Base-by-base conservation (phyloP, 345 rosid species). In the Populus simonii region DNA sequence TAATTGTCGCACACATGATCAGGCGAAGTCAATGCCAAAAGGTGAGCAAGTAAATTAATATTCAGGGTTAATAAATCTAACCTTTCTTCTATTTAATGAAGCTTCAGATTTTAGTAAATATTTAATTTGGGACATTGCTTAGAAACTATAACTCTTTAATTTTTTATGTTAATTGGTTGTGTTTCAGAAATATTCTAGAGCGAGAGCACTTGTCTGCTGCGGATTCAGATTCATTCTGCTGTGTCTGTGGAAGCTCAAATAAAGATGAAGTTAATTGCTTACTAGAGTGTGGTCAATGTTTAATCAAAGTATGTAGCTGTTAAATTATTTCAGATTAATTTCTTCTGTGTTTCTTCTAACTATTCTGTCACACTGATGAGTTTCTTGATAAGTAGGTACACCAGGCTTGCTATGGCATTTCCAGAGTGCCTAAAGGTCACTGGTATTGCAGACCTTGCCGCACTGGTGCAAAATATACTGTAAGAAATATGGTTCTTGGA, bases 321-420 rank as follows among this genome's bases (percentile, higher is more conserved):
- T 41, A 13, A 62, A 74, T 73, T 49, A 72, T 80, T n/a, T 73
- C 23, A 3, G 7, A 8, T 36, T 23, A 7, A 29, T 57, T 75
- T 75, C 57, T 39, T 69, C 57, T 63, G 18, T 29, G 43, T 31
- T 23, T 55, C 39, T 73, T 8, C 38, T 65, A 23, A 31, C 73
- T 61, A 73, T 72, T 68, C 18, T 29, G 2, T 57, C 36, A 35
- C 73, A 33, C 36, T 78, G 62, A 74, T 41, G 74, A 57, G 49
- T 53, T 38, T 53, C 45, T 38, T 73, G 25, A 70, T 74, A 29
- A 55, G 27, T 71, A 87, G 90, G 88, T 87, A 76, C 90, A 87
- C 77, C 90, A 87, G 66, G 88, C 90, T 78, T 87, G 90, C 82
- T 87, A 87, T 82, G 90, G 90, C 27, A 75, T 87, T 80, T 72